These are phyloP conservation scores for Corylus americana DNA, from an alignment of 306 rosid species.

Conservation along the genomic window DNA sequence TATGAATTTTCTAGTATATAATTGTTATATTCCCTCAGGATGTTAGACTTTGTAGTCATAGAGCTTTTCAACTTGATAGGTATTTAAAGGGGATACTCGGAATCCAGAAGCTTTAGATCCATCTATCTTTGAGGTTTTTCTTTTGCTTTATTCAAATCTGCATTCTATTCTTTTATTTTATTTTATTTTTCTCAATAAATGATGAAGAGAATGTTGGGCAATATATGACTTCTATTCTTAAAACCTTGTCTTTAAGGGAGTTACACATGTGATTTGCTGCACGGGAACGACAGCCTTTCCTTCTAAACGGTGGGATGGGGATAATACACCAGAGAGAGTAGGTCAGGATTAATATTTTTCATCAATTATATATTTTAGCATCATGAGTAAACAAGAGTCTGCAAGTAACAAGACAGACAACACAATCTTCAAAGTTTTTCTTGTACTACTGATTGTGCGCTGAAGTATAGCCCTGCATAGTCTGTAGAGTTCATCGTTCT, in stretches of 20 bases:
- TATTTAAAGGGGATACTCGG: slow-evolving; percentile 80
- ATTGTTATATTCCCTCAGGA: neutral
- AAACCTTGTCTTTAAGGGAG: slow-evolving; percentile 60
- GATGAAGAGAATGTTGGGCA: slow-evolving; percentile 7
- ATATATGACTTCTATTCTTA: slow-evolving; percentile 13
- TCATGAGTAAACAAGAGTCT: slow-evolving; percentile 19
- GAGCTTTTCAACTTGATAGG: slow-evolving; percentile 51
- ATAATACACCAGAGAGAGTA: slow-evolving; percentile 87
- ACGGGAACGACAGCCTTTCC: slow-evolving; percentile 98
- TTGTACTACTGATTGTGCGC: neutral
- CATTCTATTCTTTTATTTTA: neutral
- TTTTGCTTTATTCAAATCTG: slow-evolving; percentile 3
- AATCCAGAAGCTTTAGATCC: slow-evolving; percentile 71
- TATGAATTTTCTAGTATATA: slow-evolving; percentile 1
- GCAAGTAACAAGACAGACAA: slow-evolving; percentile 26
- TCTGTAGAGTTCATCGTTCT: neutral
- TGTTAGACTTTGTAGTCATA: slow-evolving; percentile 10
- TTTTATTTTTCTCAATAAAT: slow-evolving; percentile 4
- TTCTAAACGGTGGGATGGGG: slow-evolving; percentile 87
- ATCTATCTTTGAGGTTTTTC: slow-evolving; percentile 72
- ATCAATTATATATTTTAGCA: slow-evolving; percentile 5
- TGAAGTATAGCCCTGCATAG: neutral
- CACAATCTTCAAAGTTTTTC: slow-evolving; percentile 8
- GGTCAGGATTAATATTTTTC: slow-evolving; percentile 53
- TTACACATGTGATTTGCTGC: slow-evolving; percentile 95